Conservation (phyloP, 257 asterid genomes). For the Handroanthus guayacan region DNA sequence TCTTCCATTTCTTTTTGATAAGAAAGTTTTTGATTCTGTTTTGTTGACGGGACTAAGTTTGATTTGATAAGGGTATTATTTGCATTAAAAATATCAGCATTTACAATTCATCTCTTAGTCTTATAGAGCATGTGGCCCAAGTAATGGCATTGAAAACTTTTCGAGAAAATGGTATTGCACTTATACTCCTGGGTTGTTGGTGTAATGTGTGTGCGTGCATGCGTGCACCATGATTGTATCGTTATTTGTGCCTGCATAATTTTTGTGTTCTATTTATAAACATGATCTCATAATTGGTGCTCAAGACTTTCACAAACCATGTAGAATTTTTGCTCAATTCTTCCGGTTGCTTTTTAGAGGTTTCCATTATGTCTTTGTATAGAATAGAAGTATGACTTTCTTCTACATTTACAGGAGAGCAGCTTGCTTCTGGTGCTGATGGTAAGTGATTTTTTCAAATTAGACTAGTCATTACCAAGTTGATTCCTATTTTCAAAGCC, state of each 20-base stretch:
- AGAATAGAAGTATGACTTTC: conserved; percentile 27
- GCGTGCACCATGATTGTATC: background rate
- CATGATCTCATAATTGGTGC: background rate
- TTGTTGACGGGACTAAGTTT: background rate
- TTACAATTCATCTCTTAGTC: conserved; percentile 1
- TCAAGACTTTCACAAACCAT: background rate
- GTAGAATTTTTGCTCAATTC: background rate
- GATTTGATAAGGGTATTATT: background rate
- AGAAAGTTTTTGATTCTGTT: background rate
- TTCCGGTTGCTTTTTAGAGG: background rate
- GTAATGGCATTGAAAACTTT: background rate
- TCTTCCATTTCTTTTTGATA: background rate
- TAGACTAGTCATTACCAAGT: conserved; percentile 6
- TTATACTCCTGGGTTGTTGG: background rate
- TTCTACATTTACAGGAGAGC: conserved; percentile 74
- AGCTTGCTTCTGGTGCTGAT: conserved; percentile 97
- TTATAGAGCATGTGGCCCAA: background rate
- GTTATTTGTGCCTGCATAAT: background rate
- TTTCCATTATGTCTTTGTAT: too few species aligned
- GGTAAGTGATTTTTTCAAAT: conserved; percentile 54
- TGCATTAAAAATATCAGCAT: background rate
- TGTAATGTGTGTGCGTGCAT: background rate
- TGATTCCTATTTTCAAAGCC: conserved; percentile 11
- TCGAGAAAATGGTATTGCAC: background rate
- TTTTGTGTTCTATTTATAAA: background rate